Evolutionary conservation across 208 protist species (phyloP).

Genomic region (Leishmania lainsoni): DNA sequence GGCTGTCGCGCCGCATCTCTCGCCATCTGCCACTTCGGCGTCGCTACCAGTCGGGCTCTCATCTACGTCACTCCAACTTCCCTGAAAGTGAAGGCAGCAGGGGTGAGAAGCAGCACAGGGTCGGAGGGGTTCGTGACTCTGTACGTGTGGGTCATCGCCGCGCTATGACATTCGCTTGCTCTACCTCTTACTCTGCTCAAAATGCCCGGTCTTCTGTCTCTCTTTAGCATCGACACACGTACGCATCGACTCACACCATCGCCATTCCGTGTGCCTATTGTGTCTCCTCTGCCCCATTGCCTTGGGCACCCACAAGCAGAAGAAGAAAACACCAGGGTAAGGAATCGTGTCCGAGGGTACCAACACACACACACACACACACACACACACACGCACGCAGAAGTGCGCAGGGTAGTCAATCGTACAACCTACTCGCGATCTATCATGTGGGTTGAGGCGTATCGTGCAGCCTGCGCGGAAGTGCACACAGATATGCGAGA

Average conservation of each 20-base stretch:
- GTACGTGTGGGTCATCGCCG: neutral
- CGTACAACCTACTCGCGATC: neutral
- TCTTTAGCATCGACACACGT: neutral
- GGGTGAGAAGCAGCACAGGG: neutral
- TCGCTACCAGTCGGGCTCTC: neutral
- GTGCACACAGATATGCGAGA: slow-evolving; percentile 40
- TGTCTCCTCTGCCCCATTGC: neutral
- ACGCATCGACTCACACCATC: neutral
- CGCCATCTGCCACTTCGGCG: neutral
- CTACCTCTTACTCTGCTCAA: neutral
- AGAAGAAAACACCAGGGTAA: neutral
- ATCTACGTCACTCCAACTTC: neutral
- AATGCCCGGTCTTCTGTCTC: neutral
- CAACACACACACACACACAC: neutral
- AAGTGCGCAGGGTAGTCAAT: neutral
- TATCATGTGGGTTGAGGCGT: slow-evolving; percentile 62
- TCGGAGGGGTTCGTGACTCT: neutral
- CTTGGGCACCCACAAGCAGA: neutral
- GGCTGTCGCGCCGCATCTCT: neutral
- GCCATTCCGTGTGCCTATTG: neutral
- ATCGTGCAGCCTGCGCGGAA: slow-evolving; percentile 44
- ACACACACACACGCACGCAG: neutral
- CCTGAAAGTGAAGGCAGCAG: neutral
- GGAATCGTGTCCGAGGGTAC: neutral
- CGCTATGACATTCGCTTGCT: neutral